Evolutionary conservation across 108 stramenopile species (phyloP), one percentile per base, ranked within the genome.

Genomic region (Chaetoceros tenuissimus): DNA sequence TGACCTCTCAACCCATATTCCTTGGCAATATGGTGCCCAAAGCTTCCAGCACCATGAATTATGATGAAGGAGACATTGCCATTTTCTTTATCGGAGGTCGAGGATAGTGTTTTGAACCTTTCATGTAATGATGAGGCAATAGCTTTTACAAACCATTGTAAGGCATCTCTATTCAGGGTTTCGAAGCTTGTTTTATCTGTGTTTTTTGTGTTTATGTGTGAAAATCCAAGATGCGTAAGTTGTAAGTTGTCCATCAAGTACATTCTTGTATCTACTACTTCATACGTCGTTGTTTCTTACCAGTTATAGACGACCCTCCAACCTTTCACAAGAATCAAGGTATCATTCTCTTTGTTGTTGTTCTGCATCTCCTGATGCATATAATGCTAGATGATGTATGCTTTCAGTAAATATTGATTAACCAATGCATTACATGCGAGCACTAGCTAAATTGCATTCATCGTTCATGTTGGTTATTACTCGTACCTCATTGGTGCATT

Each of bases 41-140:
- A 89, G 13, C 84, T 85, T 19, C 88, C 88, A 25, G 88, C 88
- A 8, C 88, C 88, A 58, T 89, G 88, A 19, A 89, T 63, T 3
- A 89, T 30, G 80, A 79, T 40, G 53, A 25, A 17, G 29, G 46
- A 23, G 7, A 30, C n/a, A 2, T 57, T 50, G 1, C 43, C 51
- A 26, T 58, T 28, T 7, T 46, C 31, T 17, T 58, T 56, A 23
- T 28, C 18, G 51, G 28, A 0, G 56, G 31, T 30, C 8, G 1
- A 57, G 56, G n/a, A 28, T 3, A 1, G 55, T 46, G 53, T 22
- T 19, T 48, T 52, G n/a, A 50, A 65, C 40, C 57, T 51, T 28
- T 47, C 34, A 52, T 69, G 26, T 3, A 75, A 48, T 5, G 62
- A 48, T 23, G 65, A 23, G 8, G 74, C 47, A 24, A 89, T 40